Percentiles rank a stretch among this genome's conserved stretches.
phyloP scores from a whole-genome alignment of 140 eudicot species.

The Flaveria floridana region DNA sequence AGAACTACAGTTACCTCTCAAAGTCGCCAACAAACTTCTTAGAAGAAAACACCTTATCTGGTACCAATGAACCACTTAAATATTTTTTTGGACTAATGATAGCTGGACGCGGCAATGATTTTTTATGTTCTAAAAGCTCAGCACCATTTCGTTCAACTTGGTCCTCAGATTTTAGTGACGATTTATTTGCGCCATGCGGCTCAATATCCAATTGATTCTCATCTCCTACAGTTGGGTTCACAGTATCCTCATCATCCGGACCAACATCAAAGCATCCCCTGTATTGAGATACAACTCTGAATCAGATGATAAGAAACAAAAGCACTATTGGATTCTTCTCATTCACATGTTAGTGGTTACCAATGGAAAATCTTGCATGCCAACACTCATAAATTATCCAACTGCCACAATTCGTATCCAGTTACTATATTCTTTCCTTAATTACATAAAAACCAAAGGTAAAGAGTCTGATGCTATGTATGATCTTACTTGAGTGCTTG shows the following conservation, averaged over 20 bases:
- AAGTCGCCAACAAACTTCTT: slow-evolving; percentile 59
- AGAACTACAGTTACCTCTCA: slow-evolving; percentile 54
- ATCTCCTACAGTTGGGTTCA: slow-evolving; percentile 49
- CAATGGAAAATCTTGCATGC: slow-evolving; percentile 10
- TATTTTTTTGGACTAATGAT: slow-evolving; percentile 49
- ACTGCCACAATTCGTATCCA: slow-evolving; percentile 16
- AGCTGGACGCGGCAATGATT: slow-evolving; percentile 34
- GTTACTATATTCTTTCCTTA: slow-evolving; percentile 7
- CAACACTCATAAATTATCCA: not conserved
- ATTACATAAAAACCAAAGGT: slow-evolving; percentile 10
- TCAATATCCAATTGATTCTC: slow-evolving; percentile 48
- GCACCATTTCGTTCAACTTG: slow-evolving; percentile 41
- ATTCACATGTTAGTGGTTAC: slow-evolving; percentile 1
- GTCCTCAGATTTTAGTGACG: slow-evolving; percentile 38
- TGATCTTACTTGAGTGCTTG: slow-evolving; percentile 88
- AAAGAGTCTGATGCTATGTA: slow-evolving; percentile 12
- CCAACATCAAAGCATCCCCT: slow-evolving; percentile 94
- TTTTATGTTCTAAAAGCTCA: slow-evolving; percentile 36
- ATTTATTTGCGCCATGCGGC: slow-evolving; percentile 34
- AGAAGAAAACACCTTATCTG: slow-evolving; percentile 51
- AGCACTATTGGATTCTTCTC: slow-evolving; percentile 5
- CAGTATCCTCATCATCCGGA: slow-evolving; percentile 49
- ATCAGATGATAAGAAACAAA: slow-evolving; percentile 23
- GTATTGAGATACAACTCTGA: slow-evolving; percentile 32
- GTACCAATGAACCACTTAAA: slow-evolving; percentile 69